Conservation (phyloP, 148 eudicot genomes). For the Linanthus parryae region DNA sequence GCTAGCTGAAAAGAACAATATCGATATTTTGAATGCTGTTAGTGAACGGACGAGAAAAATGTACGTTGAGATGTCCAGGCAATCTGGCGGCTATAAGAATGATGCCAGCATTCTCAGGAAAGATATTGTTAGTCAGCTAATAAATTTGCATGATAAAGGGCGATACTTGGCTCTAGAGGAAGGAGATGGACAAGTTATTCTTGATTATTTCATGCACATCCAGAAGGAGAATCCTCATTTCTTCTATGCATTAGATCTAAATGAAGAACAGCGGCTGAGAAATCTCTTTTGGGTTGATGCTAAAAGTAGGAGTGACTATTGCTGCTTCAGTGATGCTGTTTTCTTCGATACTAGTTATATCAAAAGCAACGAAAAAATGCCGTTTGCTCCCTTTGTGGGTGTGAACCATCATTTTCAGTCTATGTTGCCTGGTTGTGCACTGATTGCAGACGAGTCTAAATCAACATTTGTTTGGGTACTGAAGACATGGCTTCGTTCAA, state of each 20-base stretch:
- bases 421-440: conserved; percentile 41
- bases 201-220: conserved; percentile 34
- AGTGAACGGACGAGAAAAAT: conserved; percentile 36
- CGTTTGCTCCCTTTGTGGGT: conserved; percentile 47
- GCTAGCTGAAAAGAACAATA: conserved; percentile 33
- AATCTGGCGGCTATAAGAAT: conserved; percentile 20
- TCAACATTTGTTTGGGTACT: conserved; percentile 50
- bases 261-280: conserved; percentile 43
- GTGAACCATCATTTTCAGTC: conserved; percentile 49
- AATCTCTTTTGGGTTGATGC: conserved; percentile 54
- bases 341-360: conserved; percentile 39
- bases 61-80: conserved; percentile 26
- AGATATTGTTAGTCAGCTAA: conserved; percentile 12
- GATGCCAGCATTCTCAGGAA: conserved; percentile 3
- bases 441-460: conserved; percentile 38
- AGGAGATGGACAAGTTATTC: conserved; percentile 43
- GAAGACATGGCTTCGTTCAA: conserved; percentile 58
- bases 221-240: conserved; percentile 47
- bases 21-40: conserved; percentile 27
- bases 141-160: conserved; percentile 34
- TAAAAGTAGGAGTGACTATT: conserved; percentile 37
- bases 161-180: conserved; percentile 41
- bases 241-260: conserved; percentile 46
- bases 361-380: conserved; percentile 33
- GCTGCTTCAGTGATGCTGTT: conserved; percentile 36